A percentile compares a stretch with the other conserved stretches of the same genome.
phyloP scores from a whole-genome alignment of 805 yeast genomes.

The Candida montana region DNA sequence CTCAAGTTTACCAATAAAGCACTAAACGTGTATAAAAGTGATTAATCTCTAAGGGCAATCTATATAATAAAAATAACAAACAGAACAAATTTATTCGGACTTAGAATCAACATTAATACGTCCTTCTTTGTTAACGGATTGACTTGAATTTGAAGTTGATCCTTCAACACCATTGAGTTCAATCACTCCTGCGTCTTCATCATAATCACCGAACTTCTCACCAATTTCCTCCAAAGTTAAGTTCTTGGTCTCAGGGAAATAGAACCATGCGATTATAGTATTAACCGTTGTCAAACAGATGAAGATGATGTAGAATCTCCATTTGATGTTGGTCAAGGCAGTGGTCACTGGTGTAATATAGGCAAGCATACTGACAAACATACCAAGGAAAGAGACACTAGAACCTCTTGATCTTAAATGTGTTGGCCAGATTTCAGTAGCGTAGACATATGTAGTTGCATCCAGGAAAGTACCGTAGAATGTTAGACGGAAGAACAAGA shows the following conservation, averaged over 20 bases:
- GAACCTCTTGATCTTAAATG: constrained; percentile 57
- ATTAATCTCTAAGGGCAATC: too few relatives aligned
- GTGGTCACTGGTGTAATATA: constrained; percentile 53
- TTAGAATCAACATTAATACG: too few relatives aligned
- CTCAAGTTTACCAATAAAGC: too few relatives aligned
- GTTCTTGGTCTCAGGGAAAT: constrained; percentile 76
- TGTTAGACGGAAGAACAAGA: constrained; percentile 45
- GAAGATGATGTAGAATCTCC: constrained; percentile 69
- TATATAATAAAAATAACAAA: too few relatives aligned
- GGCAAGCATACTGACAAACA: constrained; percentile 58
- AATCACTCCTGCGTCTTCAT: constrained; percentile 24
- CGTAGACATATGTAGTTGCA: constrained; percentile 53
- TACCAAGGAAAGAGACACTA: constrained; percentile 64
- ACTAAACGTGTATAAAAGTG: too few relatives aligned
- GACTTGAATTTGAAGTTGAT: too few relatives aligned
- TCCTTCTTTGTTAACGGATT: too few relatives aligned
- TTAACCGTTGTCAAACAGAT: constrained; percentile 56
- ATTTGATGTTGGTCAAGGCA: constrained; percentile 42
- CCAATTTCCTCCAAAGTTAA: constrained; percentile 73
- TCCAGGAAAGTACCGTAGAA: constrained; percentile 42
- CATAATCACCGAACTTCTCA: constrained; percentile 46
- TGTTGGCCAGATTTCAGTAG: constrained; percentile 59
- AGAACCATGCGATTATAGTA: constrained; percentile 58
- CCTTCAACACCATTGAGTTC: too few relatives aligned
- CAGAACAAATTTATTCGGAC: too few relatives aligned